A percentile compares a stretch with the other conserved stretches of the same genome.
Conservation (phyloP, 352 stramenopile genomes). For the Thalassiosira hispida region DNA sequence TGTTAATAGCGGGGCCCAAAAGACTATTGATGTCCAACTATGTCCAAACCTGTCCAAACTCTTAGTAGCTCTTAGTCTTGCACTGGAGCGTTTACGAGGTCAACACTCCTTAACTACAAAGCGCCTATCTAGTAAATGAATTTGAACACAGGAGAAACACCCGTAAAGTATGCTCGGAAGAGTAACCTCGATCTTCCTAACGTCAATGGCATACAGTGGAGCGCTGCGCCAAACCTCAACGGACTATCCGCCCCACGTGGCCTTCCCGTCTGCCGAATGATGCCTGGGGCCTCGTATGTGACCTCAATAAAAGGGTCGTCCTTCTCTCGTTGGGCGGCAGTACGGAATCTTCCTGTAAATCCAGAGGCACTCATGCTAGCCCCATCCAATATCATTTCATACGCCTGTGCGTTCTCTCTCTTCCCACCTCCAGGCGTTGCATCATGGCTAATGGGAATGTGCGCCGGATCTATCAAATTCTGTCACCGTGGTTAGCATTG, state of each 20-base stretch:
- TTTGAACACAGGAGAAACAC: constrained; percentile 10
- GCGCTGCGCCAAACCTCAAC: constrained; percentile 32
- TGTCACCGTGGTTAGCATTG: no score
- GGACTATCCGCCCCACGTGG: not conserved
- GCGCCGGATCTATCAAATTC: constrained; percentile 63
- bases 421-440: constrained; percentile 43
- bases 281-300: constrained; percentile 45
- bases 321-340: not conserved
- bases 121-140: no score
- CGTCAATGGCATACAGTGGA: constrained; percentile 61
- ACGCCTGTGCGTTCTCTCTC: constrained; percentile 40
- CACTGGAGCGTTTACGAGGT: no score
- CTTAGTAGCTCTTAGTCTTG: no score
- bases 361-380: constrained; percentile 9
- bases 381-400: constrained; percentile 48
- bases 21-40: no score
- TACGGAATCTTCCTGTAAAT: constrained; percentile 21
- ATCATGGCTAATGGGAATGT: constrained; percentile 57
- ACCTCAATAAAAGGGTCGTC: constrained; percentile 10
- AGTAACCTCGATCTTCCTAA: constrained; percentile 44
- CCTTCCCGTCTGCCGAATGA: constrained; percentile 28
- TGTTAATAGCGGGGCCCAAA: no score
- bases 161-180: constrained; percentile 50
- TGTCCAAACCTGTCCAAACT: no score
- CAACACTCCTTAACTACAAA: no score